Evolutionary conservation across 2,329 filamentous ascomycete species (phyloP).

Genomic region (Apiospora rasikravindrae): DNA sequence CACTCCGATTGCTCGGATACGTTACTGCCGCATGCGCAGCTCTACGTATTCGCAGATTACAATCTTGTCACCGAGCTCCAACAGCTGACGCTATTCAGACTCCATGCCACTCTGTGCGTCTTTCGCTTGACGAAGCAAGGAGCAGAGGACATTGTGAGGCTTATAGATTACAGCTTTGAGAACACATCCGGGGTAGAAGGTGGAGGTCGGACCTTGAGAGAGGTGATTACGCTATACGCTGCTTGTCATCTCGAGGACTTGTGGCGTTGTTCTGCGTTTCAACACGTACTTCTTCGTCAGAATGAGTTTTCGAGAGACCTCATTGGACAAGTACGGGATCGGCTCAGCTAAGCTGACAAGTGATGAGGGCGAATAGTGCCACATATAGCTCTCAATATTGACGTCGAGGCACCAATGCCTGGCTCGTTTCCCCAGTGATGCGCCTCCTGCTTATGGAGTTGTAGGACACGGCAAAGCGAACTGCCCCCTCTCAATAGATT

Average conservation of each 20-base stretch:
- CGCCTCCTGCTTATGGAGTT: too few species aligned
- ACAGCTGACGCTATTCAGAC: background rate
- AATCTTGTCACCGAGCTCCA: too few species aligned
- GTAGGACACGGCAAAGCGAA: too few species aligned
- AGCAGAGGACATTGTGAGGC: background rate
- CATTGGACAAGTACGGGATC: background rate
- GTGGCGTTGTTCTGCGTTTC: background rate
- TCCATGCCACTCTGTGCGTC: background rate
- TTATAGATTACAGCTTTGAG: background rate
- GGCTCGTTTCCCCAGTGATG: too few species aligned
- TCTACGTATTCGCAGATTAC: too few species aligned
- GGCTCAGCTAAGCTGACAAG: background rate
- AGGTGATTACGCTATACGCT: background rate
- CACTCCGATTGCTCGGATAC: constrained; percentile 30
- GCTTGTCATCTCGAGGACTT: background rate
- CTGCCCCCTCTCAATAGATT: too few species aligned
- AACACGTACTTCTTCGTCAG: background rate
- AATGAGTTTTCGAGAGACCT: constrained; percentile 1
- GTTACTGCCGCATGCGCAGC: constrained; percentile 21
- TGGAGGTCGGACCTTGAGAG: constrained; percentile 4
- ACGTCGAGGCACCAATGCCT: too few species aligned
- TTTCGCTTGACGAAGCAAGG: constrained; percentile 3
- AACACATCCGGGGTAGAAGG: background rate
- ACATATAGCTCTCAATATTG: too few species aligned
- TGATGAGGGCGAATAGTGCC: background rate